These are phyloP conservation scores for Dactylis glomerata DNA, from an alignment of 176 grass and related monocot species.

Conservation along the genomic window DNA sequence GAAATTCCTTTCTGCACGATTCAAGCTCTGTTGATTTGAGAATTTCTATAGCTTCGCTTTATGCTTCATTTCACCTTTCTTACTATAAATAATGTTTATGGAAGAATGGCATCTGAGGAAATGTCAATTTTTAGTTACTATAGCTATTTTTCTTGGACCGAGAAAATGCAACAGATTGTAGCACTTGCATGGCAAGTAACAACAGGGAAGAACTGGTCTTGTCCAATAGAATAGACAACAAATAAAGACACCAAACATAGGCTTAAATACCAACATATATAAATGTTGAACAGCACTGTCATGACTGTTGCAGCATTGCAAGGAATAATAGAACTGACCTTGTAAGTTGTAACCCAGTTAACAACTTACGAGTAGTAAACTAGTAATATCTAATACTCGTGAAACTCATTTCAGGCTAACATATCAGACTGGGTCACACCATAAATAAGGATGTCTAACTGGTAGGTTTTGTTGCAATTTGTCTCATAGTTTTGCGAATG, in stretches of 20 bases:
- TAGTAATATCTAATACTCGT: background rate
- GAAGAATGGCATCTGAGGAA: background rate
- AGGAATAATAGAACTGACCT: background rate
- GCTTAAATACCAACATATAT: background rate
- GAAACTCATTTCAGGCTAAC: background rate
- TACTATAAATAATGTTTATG: background rate
- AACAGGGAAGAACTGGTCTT: background rate
- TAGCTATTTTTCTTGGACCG: background rate
- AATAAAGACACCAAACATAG: background rate
- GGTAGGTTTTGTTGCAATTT: background rate
- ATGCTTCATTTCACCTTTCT: background rate
- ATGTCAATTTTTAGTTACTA: background rate
- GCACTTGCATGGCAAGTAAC: conserved; percentile 18
- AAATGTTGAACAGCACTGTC: conserved; percentile 13
- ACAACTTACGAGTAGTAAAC: background rate
- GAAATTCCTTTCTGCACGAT: background rate
- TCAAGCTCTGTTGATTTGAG: background rate
- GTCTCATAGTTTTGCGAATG: background rate
- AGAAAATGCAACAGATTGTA: conserved; percentile 4
- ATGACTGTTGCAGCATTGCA: background rate
- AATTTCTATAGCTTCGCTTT: background rate
- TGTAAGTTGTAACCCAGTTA: background rate
- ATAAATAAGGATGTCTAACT: background rate
- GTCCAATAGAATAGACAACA: background rate
- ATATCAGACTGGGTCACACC: background rate